Evolutionary conservation across 2,329 filamentous ascomycete genomes (phyloP).

Genomic region (Paecilomyces dactylethromorphus): DNA sequence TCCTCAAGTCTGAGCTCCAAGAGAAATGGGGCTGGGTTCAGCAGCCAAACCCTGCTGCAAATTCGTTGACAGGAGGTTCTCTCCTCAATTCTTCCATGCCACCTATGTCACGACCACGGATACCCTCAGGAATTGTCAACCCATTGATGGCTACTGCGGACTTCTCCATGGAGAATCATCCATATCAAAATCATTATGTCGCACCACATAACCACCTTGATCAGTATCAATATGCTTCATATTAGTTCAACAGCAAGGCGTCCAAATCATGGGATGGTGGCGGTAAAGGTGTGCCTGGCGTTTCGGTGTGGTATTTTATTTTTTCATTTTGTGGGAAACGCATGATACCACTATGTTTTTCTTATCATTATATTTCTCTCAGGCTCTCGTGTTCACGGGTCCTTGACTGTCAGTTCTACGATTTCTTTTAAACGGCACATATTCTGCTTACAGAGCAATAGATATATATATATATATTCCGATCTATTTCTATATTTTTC

Average conservation of each 20-base stretch:
- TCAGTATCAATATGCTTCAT: slow-evolving; percentile 16
- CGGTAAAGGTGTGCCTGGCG: neutral
- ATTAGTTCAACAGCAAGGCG: slow-evolving; percentile 6
- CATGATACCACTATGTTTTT: neutral
- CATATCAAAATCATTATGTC: slow-evolving; percentile 75
- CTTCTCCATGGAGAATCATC: slow-evolving; percentile 70
- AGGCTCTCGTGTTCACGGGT: neutral
- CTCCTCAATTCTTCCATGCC: slow-evolving; percentile 13
- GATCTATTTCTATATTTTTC: neutral
- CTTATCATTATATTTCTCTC: neutral
- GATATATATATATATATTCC: neutral
- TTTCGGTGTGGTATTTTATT: neutral
- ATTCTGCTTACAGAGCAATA: neutral
- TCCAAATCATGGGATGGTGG: neutral
- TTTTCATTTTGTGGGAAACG: neutral
- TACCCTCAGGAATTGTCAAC: slow-evolving; percentile 53
- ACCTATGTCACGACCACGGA: slow-evolving; percentile 23
- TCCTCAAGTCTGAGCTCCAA: slow-evolving; percentile 66
- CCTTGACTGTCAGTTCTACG: no score
- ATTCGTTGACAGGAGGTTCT: slow-evolving; percentile 9
- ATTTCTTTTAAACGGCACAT: neutral
- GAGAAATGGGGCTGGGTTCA: slow-evolving; percentile 68
- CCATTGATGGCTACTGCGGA: slow-evolving; percentile 66
- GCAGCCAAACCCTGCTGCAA: neutral
- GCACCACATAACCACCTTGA: slow-evolving; percentile 48